Base-by-base conservation (phyloP, 2,329 filamentous ascomycete genomes). In the Xylariales sp. region DNA sequence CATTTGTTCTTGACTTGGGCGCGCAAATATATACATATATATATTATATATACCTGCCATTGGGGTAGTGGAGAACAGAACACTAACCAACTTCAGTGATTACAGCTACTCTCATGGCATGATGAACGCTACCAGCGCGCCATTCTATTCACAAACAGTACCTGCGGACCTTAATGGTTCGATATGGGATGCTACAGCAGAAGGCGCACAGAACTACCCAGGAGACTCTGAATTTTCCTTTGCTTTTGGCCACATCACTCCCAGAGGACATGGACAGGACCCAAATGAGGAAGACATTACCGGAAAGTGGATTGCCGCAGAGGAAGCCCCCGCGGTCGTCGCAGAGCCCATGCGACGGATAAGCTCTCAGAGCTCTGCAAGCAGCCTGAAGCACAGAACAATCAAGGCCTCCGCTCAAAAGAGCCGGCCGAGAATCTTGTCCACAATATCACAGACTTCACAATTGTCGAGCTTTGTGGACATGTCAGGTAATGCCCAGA, bases 61-160 rank as follows among this genome's bases (percentile, higher is more conserved):
- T n/a, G n/a, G 54, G 47, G 49, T 54, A 62, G 63, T 70, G 65
- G 66, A 63, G 64, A 65, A 74, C 62, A 69, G 66, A 56, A 72
- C 63, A 79, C 74, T 79, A 71, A 79, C 72, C 63, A 54, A 41
- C 53, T 48, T n/a, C 66, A 76, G 73, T 69, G 70, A 76, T 45
- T 76, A 71, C 60, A 78, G 74, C 66, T 60, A 67, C 54, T 63
- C 67, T 43, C 72, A 72, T 55, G 63, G 68, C 45, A 65, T 77
- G 63, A 58, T 69, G 53, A 60, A 70, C 53, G 65, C 56, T 60
- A 55, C 69, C 51, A 62, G 62, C 49, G 69, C 69, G 59, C 67
- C 75, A 59, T 75, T 76, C 63, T 76, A 72, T 62, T 69, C 70
- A 70, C 73, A 76, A 57, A 72, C 73, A 71, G 74, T 71, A 73